Percentiles rank a stretch among this genome's conserved stretches.
Evolutionary conservation across 768 basidiomycete species (phyloP).

Genomic region (Tulasnella sp.): DNA sequence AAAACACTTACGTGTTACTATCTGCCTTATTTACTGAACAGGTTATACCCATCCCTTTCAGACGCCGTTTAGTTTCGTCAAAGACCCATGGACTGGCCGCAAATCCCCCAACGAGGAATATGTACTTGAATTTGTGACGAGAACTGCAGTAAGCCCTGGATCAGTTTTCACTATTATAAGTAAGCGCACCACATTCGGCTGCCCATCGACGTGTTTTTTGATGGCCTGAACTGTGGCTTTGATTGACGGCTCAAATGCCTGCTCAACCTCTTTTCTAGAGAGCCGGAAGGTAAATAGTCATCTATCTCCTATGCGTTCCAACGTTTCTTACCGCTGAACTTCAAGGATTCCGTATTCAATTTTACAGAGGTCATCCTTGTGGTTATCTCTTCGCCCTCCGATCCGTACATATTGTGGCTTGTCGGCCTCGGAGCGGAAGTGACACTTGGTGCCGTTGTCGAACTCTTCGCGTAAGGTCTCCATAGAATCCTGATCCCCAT

Average conservation of each 20-base stretch:
- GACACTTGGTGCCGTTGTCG: not conserved
- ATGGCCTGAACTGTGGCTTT: slow-evolving; percentile 40
- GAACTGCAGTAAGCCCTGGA: slow-evolving; percentile 48
- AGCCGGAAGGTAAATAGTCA: not conserved
- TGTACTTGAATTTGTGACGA: slow-evolving; percentile 47
- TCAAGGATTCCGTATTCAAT: not conserved
- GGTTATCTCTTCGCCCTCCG: not conserved
- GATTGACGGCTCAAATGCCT: slow-evolving; percentile 45
- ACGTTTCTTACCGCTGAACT: not conserved
- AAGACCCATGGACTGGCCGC: slow-evolving; percentile 81
- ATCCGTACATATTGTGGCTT: not conserved
- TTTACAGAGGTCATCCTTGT: not conserved
- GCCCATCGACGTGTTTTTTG: slow-evolving; percentile 36
- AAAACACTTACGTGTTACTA: slow-evolving; percentile 62
- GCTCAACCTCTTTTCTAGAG: not conserved
- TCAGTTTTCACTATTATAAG: not conserved
- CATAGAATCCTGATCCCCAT: not conserved
- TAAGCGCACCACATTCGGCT: slow-evolving; percentile 32
- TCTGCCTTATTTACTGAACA: slow-evolving; percentile 67
- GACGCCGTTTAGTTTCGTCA: slow-evolving; percentile 66
- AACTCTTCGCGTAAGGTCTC: not conserved
- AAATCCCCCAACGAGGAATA: slow-evolving; percentile 79
- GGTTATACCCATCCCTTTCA: slow-evolving; percentile 49
- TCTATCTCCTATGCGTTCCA: not conserved
- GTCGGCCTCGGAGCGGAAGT: not conserved